Percentiles rank a stretch among this genome's conserved stretches.
These are phyloP conservation scores for Candida pseudoviswanathii DNA, from an alignment of 1,139 yeast species.

Conservation along the genomic window DNA sequence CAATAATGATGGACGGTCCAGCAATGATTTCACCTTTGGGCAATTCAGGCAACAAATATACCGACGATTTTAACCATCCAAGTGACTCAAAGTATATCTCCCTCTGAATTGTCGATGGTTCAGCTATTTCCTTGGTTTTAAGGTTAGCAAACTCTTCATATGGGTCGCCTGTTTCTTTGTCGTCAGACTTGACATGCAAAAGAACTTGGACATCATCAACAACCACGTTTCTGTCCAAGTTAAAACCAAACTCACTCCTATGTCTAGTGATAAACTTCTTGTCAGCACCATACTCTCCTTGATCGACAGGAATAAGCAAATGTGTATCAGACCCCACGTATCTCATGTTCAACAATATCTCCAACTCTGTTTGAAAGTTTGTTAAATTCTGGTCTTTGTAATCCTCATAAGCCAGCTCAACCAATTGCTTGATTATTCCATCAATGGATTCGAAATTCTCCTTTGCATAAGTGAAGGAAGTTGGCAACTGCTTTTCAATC, in stretches of 20 bases:
- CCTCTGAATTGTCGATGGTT: constrained; percentile 14
- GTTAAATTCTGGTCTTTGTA: constrained; percentile 33
- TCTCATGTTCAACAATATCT: constrained; percentile 72
- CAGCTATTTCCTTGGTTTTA: constrained; percentile 5
- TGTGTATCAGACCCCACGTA: constrained; percentile 89
- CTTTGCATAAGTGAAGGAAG: constrained; percentile 30
- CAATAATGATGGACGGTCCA: constrained; percentile 87
- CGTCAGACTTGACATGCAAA: constrained; percentile 34
- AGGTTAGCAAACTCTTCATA: constrained; percentile 29
- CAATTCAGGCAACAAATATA: constrained; percentile 54
- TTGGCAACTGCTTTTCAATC: constrained; percentile 67
- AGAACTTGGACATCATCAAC: constrained; percentile 81
- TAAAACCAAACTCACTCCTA: constrained; percentile 43
- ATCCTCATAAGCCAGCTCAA: constrained; percentile 31
- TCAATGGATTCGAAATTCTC: constrained; percentile 25
- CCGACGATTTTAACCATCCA: constrained; percentile 54
- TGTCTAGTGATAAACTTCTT: constrained; percentile 35
- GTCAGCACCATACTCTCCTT: constrained; percentile 27
- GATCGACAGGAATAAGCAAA: constrained; percentile 55
- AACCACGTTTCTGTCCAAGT: constrained; percentile 51
- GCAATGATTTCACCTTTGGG: constrained; percentile 51
- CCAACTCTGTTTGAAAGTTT: constrained; percentile 38
- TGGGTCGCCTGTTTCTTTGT: constrained; percentile 34
- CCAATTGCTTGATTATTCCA: constrained; percentile 26
- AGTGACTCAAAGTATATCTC: constrained; percentile 33